A percentile compares a stretch with the other conserved stretches of the same genome.
Evolutionary conservation across 306 rosid species (phyloP).

Genomic region (Ammopiptanthus mongolicus): DNA sequence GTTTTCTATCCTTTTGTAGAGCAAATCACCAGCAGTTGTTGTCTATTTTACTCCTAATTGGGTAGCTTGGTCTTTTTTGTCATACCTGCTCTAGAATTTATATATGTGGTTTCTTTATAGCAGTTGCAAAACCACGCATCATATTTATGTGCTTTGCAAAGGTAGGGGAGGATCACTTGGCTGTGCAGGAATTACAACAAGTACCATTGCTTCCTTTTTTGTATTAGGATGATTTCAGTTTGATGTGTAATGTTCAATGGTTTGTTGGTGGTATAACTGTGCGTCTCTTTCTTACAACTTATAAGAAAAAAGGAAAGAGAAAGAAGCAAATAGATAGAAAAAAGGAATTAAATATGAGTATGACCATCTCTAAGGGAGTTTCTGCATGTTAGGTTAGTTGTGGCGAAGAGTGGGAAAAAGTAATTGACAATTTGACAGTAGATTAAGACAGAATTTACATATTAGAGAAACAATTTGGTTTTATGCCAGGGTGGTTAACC

Average conservation of each 20-base stretch:
- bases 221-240: slow-evolving; percentile 6
- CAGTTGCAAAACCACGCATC: neutral
- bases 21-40: neutral
- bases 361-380: neutral
- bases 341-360: neutral
- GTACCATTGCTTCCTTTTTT: neutral
- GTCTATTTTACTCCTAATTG: slow-evolving; percentile 6
- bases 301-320: neutral
- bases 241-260: neutral
- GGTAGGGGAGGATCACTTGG: neutral
- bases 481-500: neutral
- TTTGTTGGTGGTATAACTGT: slow-evolving; percentile 9
- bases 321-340: neutral
- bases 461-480: neutral
- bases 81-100: neutral
- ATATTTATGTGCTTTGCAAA: neutral
- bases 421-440: neutral
- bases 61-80: slow-evolving; percentile 1
- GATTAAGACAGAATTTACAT: neutral
- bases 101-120: neutral
- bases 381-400: neutral
- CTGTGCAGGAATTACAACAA: neutral
- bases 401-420: neutral
- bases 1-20: neutral
- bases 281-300: neutral